Conservation (phyloP, 805 yeast species). For the Yarrowia yakushimensis region DNA sequence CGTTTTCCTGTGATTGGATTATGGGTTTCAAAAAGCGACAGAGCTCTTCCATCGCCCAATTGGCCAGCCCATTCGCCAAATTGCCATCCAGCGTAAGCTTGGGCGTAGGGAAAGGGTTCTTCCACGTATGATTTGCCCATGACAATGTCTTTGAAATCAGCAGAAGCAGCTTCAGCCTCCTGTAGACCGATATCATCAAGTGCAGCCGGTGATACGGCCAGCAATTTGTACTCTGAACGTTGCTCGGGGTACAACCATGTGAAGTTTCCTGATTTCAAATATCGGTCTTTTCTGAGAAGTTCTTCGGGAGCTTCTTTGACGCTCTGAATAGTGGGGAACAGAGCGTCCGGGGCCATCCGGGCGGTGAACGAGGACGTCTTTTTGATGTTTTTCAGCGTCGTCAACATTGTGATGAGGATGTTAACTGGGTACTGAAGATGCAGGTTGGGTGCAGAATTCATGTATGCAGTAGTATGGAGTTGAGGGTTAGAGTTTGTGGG, state of each 20-base stretch:
- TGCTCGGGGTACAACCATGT: conserved; percentile 71
- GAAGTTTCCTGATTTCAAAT: conserved; percentile 58
- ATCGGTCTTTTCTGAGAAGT: conserved; percentile 51
- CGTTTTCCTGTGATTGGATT: conserved; percentile 43
- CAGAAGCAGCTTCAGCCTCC: conserved; percentile 41
- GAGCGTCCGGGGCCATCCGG: conserved; percentile 39
- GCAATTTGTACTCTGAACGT: conserved; percentile 44
- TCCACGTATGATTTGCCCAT: conserved; percentile 54
- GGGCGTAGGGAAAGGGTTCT: conserved; percentile 74
- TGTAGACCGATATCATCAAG: conserved; percentile 58
- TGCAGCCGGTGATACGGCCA: conserved; percentile 60
- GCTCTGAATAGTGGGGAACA: conserved; percentile 41
- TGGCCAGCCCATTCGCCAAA: conserved; percentile 97
- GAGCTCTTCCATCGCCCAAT: conserved; percentile 91
- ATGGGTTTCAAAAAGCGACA: conserved; percentile 69
- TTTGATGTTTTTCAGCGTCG: conserved; percentile 11
- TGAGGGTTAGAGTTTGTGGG: background rate
- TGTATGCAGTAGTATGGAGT: background rate
- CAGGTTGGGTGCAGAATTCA: conserved; percentile 2
- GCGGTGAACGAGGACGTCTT: conserved; percentile 20
- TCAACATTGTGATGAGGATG: background rate
- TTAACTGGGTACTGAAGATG: background rate
- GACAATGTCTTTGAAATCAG: conserved; percentile 51
- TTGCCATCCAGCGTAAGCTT: conserved; percentile 94
- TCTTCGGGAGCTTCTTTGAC: conserved; percentile 36